A percentile compares a stretch with the other conserved stretches of the same genome.
These are phyloP conservation scores for Fusarium phyllophilum DNA, from an alignment of 2,329 filamentous ascomycete species.

Conservation along the genomic window DNA sequence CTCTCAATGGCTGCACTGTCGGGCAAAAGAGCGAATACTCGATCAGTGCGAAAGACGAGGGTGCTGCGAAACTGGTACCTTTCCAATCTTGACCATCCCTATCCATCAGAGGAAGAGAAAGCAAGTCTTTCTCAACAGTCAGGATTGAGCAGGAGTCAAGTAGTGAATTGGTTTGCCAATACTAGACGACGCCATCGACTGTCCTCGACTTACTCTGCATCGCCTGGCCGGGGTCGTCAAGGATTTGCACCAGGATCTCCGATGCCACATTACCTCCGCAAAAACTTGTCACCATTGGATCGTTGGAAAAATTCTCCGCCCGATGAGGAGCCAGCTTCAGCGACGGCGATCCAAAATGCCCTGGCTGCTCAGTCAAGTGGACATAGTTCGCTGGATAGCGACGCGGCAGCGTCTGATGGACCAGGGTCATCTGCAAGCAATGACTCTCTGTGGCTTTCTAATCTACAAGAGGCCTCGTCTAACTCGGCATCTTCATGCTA, in stretches of 20 bases:
- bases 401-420: constrained; percentile 39
- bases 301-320: constrained; percentile 56
- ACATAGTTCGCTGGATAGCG: constrained; percentile 30
- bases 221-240: constrained; percentile 39
- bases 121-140: constrained; percentile 52
- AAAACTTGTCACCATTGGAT: constrained; percentile 57
- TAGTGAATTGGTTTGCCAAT: constrained; percentile 63
- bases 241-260: constrained; percentile 55
- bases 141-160: constrained; percentile 56
- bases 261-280: constrained; percentile 50
- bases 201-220: constrained; percentile 37
- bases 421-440: constrained; percentile 47
- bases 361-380: constrained; percentile 28
- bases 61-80: constrained; percentile 59
- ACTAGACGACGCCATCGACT: constrained; percentile 59
- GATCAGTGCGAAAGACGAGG: constrained; percentile 58
- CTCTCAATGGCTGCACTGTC: constrained; percentile 28
- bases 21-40: constrained; percentile 50
- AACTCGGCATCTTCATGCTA: constrained; percentile 45
- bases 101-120: constrained; percentile 60
- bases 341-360: constrained; percentile 52
- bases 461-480: constrained; percentile 38
- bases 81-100: constrained; percentile 57
- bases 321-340: constrained; percentile 55
- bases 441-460: constrained; percentile 43